phyloP scores from a whole-genome alignment of 192 early-diverging fungal species.

The Rhizophagus prolifer region DNA sequence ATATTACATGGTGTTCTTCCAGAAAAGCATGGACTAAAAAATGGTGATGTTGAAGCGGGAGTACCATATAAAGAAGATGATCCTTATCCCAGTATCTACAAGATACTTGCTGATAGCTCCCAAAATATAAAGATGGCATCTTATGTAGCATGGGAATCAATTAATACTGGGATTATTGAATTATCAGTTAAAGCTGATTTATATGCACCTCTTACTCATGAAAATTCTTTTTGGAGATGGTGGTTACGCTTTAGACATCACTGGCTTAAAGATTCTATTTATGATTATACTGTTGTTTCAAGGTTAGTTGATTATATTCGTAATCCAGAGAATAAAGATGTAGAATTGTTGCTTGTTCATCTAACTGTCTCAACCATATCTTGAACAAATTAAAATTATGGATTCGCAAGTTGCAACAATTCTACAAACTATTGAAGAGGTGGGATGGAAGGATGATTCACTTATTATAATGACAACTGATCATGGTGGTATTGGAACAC shows the following conservation, averaged over 20 bases:
- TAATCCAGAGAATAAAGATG: slow-evolving; percentile 3
- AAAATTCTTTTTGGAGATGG: background rate
- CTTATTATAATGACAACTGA: slow-evolving; percentile 27
- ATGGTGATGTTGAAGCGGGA: slow-evolving; percentile 12
- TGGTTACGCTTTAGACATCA: slow-evolving; percentile 11
- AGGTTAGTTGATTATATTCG: slow-evolving; percentile 1
- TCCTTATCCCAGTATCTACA: slow-evolving; percentile 24
- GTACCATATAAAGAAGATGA: slow-evolving; percentile 14
- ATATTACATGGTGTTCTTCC: slow-evolving; percentile 21
- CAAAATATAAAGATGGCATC: slow-evolving; percentile 18
- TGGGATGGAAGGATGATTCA: slow-evolving; percentile 11
- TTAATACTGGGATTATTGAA: slow-evolving; percentile 30
- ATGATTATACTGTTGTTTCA: slow-evolving; percentile 8
- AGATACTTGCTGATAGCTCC: slow-evolving; percentile 5
- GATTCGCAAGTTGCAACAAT: slow-evolving; percentile 6
- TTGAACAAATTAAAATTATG: slow-evolving; percentile 21
- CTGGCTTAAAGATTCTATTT: background rate
- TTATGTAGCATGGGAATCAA: slow-evolving; percentile 19
- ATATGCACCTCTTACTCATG: slow-evolving; percentile 4
- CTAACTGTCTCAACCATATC: slow-evolving; percentile 14
- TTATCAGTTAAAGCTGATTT: background rate
- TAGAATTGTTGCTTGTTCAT: slow-evolving; percentile 25
- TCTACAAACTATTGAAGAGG: slow-evolving; percentile 9
- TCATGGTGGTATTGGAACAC: slow-evolving; percentile 16
- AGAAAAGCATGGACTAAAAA: slow-evolving; percentile 25